phyloP scores from a whole-genome alignment of 208 protist genomes.

The Trypanosoma caninum region DNA sequence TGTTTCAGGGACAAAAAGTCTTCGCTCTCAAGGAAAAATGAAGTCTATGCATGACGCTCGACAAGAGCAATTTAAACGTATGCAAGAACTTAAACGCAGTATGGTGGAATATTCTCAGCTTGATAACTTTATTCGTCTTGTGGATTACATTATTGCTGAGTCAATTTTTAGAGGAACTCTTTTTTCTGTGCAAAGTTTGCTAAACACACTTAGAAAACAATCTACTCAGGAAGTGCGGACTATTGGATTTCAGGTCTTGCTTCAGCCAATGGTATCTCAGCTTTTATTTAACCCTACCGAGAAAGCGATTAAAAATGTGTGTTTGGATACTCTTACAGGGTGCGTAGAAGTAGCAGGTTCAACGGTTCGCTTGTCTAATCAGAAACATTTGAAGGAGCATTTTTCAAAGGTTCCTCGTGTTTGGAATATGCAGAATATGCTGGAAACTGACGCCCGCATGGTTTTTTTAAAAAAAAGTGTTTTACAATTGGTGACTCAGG shows the following conservation, averaged over 20 bases:
- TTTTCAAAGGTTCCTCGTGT: slow-evolving; percentile 75
- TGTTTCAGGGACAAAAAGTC: slow-evolving; percentile 37
- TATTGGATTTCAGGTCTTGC: slow-evolving; percentile 88
- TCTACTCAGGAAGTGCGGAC: slow-evolving; percentile 56
- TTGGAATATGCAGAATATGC: slow-evolving; percentile 68
- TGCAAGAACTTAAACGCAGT: slow-evolving; percentile 90
- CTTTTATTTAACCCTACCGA: slow-evolving; percentile 81
- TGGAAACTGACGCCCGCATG: slow-evolving; percentile 68
- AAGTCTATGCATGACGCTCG: slow-evolving; percentile 93
- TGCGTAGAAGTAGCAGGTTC: slow-evolving; percentile 62
- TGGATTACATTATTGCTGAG: slow-evolving; percentile 86
- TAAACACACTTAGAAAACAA: slow-evolving; percentile 70
- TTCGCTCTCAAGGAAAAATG: slow-evolving; percentile 59
- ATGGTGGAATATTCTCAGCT: slow-evolving; percentile 90
- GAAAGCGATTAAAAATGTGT: slow-evolving; percentile 47
- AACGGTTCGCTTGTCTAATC: slow-evolving; percentile 62
- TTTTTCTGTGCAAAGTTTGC: slow-evolving; percentile 53
- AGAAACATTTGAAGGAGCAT: slow-evolving; percentile 73
- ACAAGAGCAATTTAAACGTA: slow-evolving; percentile 73
- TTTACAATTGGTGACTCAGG: slow-evolving; percentile 58
- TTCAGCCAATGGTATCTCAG: slow-evolving; percentile 55
- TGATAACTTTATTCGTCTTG: slow-evolving; percentile 85
- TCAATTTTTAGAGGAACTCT: slow-evolving; percentile 77
- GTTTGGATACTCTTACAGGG: slow-evolving; percentile 57
- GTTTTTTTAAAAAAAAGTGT: slow-evolving; percentile 51